A percentile compares a stretch with the other conserved stretches of the same genome.
Evolutionary conservation across 768 basidiomycete genomes (phyloP).

Genomic region (Mycena amicta): DNA sequence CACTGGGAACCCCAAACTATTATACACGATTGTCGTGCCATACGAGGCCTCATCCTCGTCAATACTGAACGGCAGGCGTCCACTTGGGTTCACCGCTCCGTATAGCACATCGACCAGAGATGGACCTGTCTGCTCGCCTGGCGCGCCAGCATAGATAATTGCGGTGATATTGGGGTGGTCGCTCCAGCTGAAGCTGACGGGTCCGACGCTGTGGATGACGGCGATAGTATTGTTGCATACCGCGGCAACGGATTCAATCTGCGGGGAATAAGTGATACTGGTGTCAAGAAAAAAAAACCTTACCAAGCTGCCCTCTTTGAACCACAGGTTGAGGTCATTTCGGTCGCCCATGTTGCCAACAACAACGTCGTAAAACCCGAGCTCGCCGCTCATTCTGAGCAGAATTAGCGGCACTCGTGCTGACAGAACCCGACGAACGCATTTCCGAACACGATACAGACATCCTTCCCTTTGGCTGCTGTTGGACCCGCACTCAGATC

Average conservation of each 20-base stretch:
- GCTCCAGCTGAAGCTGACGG: conserved; percentile 71
- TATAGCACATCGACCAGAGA: conserved; percentile 77
- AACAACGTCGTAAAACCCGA: conserved; percentile 59
- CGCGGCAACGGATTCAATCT: conserved; percentile 61
- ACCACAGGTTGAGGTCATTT: conserved; percentile 63
- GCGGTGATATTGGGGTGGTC: conserved; percentile 70
- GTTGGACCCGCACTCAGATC: conserved; percentile 39
- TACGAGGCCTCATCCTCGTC: conserved; percentile 43
- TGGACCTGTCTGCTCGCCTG: conserved; percentile 80
- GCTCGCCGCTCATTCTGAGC: conserved; percentile 50
- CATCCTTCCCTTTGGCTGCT: conserved; percentile 52
- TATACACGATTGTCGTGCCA: conserved; percentile 35
- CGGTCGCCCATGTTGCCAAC: conserved; percentile 64
- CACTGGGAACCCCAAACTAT: conserved; percentile 42
- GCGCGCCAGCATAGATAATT: conserved; percentile 47
- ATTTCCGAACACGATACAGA: conserved; percentile 63
- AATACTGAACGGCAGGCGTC: conserved; percentile 71
- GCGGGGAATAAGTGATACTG: conserved; percentile 16
- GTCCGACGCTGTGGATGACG: conserved; percentile 79
- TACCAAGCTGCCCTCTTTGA: conserved; percentile 52
- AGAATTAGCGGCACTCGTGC: conserved; percentile 20
- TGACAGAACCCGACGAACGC: conserved; percentile 36
- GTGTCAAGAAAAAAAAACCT: background rate
- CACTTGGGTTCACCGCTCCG: conserved; percentile 76
- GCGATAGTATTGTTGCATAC: conserved; percentile 79